Evolutionary conservation across 192 early-diverging fungal species (phyloP), one percentile per base, ranked within the genome.

Genomic region (Coemansia sp.): DNA sequence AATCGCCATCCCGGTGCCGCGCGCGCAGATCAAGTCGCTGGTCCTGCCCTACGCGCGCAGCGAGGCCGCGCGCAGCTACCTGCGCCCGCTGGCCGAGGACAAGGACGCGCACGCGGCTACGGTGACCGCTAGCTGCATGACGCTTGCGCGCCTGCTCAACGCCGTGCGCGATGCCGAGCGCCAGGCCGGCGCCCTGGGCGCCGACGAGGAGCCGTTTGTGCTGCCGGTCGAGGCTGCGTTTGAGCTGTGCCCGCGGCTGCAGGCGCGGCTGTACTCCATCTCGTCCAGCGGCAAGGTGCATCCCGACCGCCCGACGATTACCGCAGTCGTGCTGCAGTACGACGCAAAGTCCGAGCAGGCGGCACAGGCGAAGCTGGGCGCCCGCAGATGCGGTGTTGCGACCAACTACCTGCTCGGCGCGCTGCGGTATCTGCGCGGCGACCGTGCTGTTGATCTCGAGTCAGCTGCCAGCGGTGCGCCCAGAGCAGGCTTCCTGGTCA

Each of bases 221-320:
- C 81, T 95, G 61, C 97, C 97, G 0, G 82, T 93, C 54, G 87
- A 87, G 58, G 82, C 92, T 22, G 80, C 94, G 29, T 82, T 98
- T 42, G 89, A 96, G 67, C 82, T 90, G 11, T 81, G 94, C 16
- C 83, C 90, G 44, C 88, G 90, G 30, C 84, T 95, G 33, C 87
- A 89, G 61, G 84, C 91, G 18, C 91, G 97, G 18, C 93, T 95
- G 78, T 99, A 99, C 71, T 96, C 94, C 33, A 98, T 99, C 40
- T 96, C 94, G n/a, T 95, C 94, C 10, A 92, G 91, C 14, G 79
- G 91, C 44, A 89, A 86, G 56, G 85, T 86, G 28, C 68, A 83
- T 33, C 93, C 94, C 22, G 86, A 81, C n/a, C 66, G 72, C 11
- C 89, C 94, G 38, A 80, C 84, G 53, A 81, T 96, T 54, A 99